A percentile compares a stretch with the other conserved stretches of the same genome.
Evolutionary conservation across 352 stramenopile genomes (phyloP).

Genomic region (Phytopythium helicoides): DNA sequence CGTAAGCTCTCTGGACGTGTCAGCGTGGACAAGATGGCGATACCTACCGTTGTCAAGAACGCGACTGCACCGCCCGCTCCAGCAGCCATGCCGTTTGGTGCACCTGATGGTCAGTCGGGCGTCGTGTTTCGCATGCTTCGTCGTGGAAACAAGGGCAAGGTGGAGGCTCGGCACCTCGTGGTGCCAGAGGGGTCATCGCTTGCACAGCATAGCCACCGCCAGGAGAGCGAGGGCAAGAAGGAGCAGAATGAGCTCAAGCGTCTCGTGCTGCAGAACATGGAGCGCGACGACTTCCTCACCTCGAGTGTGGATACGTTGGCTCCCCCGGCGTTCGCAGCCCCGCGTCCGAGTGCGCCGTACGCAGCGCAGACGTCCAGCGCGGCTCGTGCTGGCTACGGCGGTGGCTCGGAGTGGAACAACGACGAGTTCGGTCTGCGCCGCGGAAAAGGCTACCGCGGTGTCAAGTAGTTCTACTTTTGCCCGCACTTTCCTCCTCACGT

Average conservation of each 20-base stretch:
- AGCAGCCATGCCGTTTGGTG: slow-evolving; percentile 18
- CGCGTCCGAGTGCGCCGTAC: slow-evolving; percentile 20
- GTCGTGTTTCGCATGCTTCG: slow-evolving; percentile 95
- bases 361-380: slow-evolving; percentile 22
- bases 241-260: slow-evolving; percentile 88
- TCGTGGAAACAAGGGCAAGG: slow-evolving; percentile 96
- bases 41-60: slow-evolving; percentile 77
- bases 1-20: slow-evolving; percentile 61
- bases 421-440: slow-evolving; percentile 76
- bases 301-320: slow-evolving; percentile 15
- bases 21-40: slow-evolving; percentile 89
- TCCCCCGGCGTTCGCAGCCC: slow-evolving; percentile 12
- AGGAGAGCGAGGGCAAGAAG: slow-evolving; percentile 84
- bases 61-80: slow-evolving; percentile 18
- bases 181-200: slow-evolving; percentile 93
- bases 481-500: background rate
- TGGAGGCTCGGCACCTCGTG: slow-evolving; percentile 92
- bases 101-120: slow-evolving; percentile 30
- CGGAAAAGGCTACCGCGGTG: slow-evolving; percentile 60
- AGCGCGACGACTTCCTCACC: slow-evolving; percentile 74
- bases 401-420: slow-evolving; percentile 81
- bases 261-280: slow-evolving; percentile 82
- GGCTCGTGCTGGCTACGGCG: slow-evolving; percentile 51
- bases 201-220: slow-evolving; percentile 86
- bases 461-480: slow-evolving; percentile 30